These are phyloP conservation scores for Naegleria lovaniensis DNA, from an alignment of 208 protist species.

Conservation along the genomic window DNA sequence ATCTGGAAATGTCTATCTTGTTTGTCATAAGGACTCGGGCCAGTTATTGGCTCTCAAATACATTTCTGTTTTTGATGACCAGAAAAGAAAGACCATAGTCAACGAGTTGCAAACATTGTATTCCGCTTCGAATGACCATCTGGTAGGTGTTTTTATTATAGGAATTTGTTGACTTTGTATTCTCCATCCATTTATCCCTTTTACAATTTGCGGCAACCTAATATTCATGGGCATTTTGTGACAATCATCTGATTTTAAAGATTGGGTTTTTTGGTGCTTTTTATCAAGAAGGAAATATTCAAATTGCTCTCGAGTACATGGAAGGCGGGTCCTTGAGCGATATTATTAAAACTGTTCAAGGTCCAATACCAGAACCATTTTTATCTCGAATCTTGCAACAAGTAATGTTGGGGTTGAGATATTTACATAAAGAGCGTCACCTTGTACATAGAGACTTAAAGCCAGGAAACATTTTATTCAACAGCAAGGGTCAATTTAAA, in stretches of 20 bases:
- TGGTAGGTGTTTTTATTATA: conserved; percentile 6
- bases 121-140: neutral
- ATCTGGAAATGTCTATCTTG: neutral
- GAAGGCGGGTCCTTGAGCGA: neutral
- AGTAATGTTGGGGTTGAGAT: conserved; percentile 67
- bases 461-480: conserved; percentile 94
- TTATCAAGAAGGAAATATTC: neutral
- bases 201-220: no score
- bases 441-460: conserved; percentile 93
- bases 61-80: conserved; percentile 8
- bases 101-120: conserved; percentile 12
- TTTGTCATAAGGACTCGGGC: neutral
- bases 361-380: conserved; percentile 32
- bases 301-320: conserved; percentile 17
- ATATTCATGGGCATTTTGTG: no score
- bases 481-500: conserved; percentile 53
- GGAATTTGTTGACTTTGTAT: no score
- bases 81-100: conserved; percentile 5
- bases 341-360: neutral
- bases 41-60: neutral
- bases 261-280: conserved; percentile 16
- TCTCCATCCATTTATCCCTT: neutral
- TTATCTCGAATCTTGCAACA: conserved; percentile 26
- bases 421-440: conserved; percentile 72
- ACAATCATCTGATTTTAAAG: no score